Evolutionary conservation across 129 eudicot genomes (phyloP).

Genomic region (Tagetes patula): DNA sequence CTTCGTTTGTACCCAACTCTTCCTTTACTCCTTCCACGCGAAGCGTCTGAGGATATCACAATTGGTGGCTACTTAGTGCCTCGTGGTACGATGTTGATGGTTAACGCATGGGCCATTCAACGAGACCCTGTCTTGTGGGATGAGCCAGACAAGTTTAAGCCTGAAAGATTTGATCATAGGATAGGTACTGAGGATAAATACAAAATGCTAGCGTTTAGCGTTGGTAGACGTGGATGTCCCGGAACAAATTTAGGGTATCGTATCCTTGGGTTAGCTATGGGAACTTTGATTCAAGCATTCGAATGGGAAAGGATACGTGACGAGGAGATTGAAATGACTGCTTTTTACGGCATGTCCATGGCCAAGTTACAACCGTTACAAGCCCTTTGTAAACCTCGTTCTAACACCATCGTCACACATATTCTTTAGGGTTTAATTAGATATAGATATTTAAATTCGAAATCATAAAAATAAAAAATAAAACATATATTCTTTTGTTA

Average conservation of each 20-base stretch:
- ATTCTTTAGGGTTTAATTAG: no score
- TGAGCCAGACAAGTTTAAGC: constrained; percentile 14
- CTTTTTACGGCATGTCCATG: background rate
- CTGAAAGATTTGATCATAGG: constrained; percentile 26
- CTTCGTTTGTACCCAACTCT: background rate
- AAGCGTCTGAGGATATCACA: constrained; percentile 21
- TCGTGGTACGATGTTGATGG: constrained; percentile 28
- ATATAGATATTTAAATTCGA: no score
- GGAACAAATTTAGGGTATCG: constrained; percentile 23
- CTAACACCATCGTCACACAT: no score
- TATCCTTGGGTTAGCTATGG: constrained; percentile 14
- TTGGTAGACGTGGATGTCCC: constrained; percentile 31
- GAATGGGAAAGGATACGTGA: constrained; percentile 30
- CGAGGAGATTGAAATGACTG: constrained; percentile 23
- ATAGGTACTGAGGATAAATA: constrained; percentile 19
- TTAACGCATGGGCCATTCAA: background rate
- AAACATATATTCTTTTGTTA: no score
- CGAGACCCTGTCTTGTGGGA: constrained; percentile 18
- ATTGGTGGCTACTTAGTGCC: constrained; percentile 27
- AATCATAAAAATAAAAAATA: no score
- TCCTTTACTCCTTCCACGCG: constrained; percentile 18
- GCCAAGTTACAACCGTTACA: no score
- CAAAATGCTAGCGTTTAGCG: constrained; percentile 25
- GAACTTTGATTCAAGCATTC: constrained; percentile 30
- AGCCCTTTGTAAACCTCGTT: no score